Evolutionary conservation across 495 filamentous ascomycete species (phyloP).

Genomic region (Podospora anserina): DNA sequence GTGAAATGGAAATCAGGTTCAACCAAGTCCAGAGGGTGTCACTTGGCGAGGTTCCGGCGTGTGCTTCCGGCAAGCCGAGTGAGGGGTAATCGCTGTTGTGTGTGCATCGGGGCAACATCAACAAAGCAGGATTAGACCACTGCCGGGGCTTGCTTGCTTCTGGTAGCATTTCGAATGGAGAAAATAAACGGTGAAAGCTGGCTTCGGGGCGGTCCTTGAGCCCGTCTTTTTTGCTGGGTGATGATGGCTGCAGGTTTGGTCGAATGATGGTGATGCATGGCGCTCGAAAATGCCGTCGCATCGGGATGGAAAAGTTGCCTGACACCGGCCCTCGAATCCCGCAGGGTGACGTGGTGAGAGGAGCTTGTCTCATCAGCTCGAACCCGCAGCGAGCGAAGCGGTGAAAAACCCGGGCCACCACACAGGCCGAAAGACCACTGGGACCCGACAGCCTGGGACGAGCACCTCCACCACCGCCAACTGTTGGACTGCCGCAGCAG

Average conservation of each 20-base stretch:
- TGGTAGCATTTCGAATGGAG: neutral
- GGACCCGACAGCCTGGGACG: conserved; percentile 39
- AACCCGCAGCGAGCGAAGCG: conserved; percentile 12
- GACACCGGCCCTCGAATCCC: too few species aligned
- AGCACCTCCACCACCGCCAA: conserved; percentile 4
- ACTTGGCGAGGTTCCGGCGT: neutral
- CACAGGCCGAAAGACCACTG: conserved; percentile 11
- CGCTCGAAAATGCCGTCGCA: neutral
- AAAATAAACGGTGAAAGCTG: neutral
- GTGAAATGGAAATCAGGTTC: neutral
- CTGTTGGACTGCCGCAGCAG: conserved; percentile 6
- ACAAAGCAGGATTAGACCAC: neutral
- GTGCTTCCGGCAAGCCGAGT: conserved; percentile 1
- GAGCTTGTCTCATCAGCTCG: neutral
- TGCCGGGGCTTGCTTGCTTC: neutral
- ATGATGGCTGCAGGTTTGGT: too few species aligned
- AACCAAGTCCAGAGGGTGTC: neutral
- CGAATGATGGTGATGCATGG: neutral
- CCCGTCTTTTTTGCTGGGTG: neutral
- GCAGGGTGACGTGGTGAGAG: neutral
- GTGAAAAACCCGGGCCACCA: conserved; percentile 11
- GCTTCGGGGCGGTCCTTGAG: neutral
- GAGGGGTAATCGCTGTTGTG: neutral
- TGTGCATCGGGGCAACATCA: neutral
- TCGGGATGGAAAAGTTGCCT: conserved; percentile 1